phyloP scores from a whole-genome alignment of 179 eudicot species.

The Corrigiola litoralis region DNA sequence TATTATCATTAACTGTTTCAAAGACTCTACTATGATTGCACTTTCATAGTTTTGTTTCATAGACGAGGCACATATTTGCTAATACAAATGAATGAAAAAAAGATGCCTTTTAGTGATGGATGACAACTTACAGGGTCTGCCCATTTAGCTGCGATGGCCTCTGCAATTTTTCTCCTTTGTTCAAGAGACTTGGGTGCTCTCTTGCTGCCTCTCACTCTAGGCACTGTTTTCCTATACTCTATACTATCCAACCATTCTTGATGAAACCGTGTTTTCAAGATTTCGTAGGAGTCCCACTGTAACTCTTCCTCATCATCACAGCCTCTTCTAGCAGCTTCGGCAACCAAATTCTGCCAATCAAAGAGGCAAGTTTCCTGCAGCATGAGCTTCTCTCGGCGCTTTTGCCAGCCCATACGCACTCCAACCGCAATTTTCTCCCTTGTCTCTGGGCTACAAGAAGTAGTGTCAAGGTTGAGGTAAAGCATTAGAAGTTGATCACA shows the following conservation, averaged over 20 bases:
- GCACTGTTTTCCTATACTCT: slow-evolving; percentile 46
- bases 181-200: slow-evolving; percentile 84
- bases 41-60: too few species aligned
- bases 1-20: too few species aligned
- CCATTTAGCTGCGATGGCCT: slow-evolving; percentile 87
- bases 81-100: not conserved
- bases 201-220: slow-evolving; percentile 44
- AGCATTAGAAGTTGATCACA: not conserved
- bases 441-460: slow-evolving; percentile 63
- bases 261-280: slow-evolving; percentile 49
- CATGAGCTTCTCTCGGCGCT: slow-evolving; percentile 52
- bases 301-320: slow-evolving; percentile 58
- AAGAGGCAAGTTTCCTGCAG: slow-evolving; percentile 66
- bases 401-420: slow-evolving; percentile 77
- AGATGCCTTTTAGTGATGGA: not conserved
- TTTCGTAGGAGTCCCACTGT: slow-evolving; percentile 80
- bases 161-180: slow-evolving; percentile 79
- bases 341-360: slow-evolving; percentile 80
- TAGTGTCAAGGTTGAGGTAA: slow-evolving; percentile 1
- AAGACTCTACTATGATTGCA: too few species aligned
- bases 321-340: slow-evolving; percentile 69
- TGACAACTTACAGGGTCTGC: slow-evolving; percentile 74
- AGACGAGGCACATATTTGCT: not conserved
- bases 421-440: slow-evolving; percentile 63
- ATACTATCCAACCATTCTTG: slow-evolving; percentile 65